Conservation (phyloP, 1,284 basidiomycete species). For the Trametes versicolor region DNA sequence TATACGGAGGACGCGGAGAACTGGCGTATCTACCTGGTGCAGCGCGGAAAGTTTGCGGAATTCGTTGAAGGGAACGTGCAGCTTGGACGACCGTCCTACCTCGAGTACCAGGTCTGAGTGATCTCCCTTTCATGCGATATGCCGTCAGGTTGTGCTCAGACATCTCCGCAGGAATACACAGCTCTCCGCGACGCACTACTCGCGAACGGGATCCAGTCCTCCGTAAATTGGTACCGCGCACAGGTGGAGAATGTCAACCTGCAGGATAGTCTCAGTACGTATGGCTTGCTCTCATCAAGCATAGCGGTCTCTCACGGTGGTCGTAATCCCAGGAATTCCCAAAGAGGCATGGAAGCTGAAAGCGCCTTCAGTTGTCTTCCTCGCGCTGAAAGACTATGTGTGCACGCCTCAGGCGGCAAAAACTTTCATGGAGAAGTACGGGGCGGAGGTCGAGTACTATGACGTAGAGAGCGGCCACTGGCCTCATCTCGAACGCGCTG, state of each 20-base stretch:
- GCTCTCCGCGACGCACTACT: not conserved
- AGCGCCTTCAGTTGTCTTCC: not conserved
- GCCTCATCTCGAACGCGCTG: not conserved
- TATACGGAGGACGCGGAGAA: conserved; percentile 7
- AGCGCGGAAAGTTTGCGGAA: not conserved
- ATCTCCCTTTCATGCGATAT: no score
- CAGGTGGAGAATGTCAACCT: not conserved
- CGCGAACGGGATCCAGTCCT: conserved; percentile 2
- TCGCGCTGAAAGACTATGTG: conserved; percentile 2
- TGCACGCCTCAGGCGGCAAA: not conserved
- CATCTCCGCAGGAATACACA: conserved; percentile 12
- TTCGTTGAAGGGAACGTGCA: conserved; percentile 7
- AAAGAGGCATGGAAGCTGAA: not conserved
- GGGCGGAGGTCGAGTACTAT: conserved; percentile 5
- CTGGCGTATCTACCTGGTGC: not conserved
- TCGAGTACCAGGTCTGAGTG: conserved; percentile 10
- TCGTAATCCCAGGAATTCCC: not conserved
- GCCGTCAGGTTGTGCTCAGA: not conserved
- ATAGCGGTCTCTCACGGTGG: not conserved
- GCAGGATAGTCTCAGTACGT: not conserved
- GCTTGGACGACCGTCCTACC: conserved; percentile 1
- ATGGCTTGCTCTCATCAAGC: not conserved
- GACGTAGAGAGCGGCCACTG: conserved; percentile 6
- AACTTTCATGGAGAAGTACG: conserved; percentile 5
- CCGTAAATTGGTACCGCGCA: conserved; percentile 5